A percentile compares a stretch with the other conserved stretches of the same genome.
Conservation (phyloP, 495 filamentous ascomycete species). For the Friedmanniomyces endolithicus region DNA sequence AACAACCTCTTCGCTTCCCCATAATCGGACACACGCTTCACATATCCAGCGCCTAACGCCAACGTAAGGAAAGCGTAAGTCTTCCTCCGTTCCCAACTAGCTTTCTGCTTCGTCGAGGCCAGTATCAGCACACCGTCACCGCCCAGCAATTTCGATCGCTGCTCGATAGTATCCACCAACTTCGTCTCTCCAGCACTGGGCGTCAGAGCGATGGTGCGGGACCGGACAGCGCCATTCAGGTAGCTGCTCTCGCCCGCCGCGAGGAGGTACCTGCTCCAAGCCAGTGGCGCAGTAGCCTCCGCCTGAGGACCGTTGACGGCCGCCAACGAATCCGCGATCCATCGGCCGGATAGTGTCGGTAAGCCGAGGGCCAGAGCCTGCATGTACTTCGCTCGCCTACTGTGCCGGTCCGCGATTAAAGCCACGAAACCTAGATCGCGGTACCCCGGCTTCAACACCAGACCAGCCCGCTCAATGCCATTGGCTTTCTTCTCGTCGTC, state of each 20-base stretch:
- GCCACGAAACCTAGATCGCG: conserved; percentile 60
- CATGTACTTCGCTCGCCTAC: conserved; percentile 84
- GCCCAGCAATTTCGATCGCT: conserved; percentile 44
- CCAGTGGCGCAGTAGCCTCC: conserved; percentile 43
- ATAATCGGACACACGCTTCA: conserved; percentile 52
- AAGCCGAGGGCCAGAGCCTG: conserved; percentile 85
- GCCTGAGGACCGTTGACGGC: neutral
- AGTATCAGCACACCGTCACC: conserved; percentile 64
- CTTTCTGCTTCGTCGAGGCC: conserved; percentile 52
- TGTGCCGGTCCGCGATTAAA: conserved; percentile 76
- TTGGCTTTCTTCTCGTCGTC: conserved; percentile 24
- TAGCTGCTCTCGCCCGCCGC: conserved; percentile 70
- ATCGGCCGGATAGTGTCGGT: conserved; percentile 67
- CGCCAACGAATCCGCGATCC: conserved; percentile 61
- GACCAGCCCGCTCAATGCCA: neutral
- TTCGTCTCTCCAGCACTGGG: conserved; percentile 40
- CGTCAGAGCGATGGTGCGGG: conserved; percentile 44
- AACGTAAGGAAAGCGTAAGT: conserved; percentile 63
- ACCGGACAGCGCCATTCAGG: conserved; percentile 65
- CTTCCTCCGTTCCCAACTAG: conserved; percentile 44
- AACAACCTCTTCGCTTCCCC: conserved; percentile 49
- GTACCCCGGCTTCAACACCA: conserved; percentile 40
- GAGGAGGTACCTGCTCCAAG: conserved; percentile 73
- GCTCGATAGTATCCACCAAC: conserved; percentile 10
- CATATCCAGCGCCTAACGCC: conserved; percentile 56